Percentiles rank a stretch among this genome's conserved stretches.
Evolutionary conservation across 2,329 filamentous ascomycete species (phyloP).

Genomic region (Hawksworthiomyces lignivorus): DNA sequence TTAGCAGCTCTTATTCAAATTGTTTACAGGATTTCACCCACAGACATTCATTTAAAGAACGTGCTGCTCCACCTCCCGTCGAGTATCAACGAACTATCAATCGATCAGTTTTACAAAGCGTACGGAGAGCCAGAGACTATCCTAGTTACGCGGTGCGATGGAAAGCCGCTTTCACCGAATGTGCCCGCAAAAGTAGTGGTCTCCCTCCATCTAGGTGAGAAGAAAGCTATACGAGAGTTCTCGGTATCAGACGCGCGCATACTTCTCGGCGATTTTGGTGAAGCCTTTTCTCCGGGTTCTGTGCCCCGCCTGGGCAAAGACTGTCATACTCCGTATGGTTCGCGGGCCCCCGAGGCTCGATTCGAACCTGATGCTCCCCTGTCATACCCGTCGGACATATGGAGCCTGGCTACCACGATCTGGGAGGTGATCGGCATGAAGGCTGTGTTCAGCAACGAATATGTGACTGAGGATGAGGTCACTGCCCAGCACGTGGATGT

Average conservation of each 20-base stretch:
- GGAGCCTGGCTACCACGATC: neutral
- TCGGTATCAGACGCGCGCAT: neutral
- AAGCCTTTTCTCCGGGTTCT: neutral
- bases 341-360: neutral
- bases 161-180: neutral
- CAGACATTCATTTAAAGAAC: neutral
- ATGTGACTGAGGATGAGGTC: neutral
- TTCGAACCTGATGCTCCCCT: neutral
- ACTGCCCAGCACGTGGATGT: neutral
- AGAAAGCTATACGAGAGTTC: neutral
- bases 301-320: neutral
- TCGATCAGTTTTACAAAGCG: neutral
- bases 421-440: neutral
- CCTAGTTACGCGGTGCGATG: neutral
- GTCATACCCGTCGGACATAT: neutral
- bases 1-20: neutral
- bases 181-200: neutral
- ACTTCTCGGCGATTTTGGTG: slow-evolving; percentile 1
- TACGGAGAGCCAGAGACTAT: neutral
- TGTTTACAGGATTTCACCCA: neutral
- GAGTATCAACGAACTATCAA: neutral
- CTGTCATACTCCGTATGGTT: neutral
- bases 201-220: neutral
- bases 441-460: neutral
- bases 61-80: neutral